phyloP scores from a whole-genome alignment of 2,329 filamentous ascomycete species.

The Talaromyces marneffei region DNA sequence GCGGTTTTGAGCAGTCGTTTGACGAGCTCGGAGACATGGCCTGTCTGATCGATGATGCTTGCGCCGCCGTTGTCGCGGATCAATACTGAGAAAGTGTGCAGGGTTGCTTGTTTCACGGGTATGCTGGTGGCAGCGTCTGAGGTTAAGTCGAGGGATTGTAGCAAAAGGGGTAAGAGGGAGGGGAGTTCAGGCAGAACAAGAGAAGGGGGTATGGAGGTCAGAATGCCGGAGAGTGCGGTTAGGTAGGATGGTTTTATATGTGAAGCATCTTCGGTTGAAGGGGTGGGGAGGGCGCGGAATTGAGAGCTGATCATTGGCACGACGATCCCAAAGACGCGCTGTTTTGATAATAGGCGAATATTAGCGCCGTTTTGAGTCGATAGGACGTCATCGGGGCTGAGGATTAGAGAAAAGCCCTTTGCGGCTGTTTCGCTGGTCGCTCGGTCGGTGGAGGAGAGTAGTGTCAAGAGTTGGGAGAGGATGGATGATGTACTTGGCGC shows the following conservation, averaged over 20 bases:
- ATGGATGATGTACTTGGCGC: slow-evolving; percentile 46
- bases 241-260: slow-evolving; percentile 56
- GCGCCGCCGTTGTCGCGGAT: slow-evolving; percentile 51
- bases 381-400: slow-evolving; percentile 57
- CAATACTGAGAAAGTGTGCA: slow-evolving; percentile 54
- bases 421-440: slow-evolving; percentile 48
- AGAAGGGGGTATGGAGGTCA: slow-evolving; percentile 54
- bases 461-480: slow-evolving; percentile 44
- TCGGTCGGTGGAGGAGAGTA: slow-evolving; percentile 41
- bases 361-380: slow-evolving; percentile 56
- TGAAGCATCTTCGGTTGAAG: slow-evolving; percentile 20
- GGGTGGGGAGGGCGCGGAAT: slow-evolving; percentile 40
- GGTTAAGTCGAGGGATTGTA: slow-evolving; percentile 55
- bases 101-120: slow-evolving; percentile 56
- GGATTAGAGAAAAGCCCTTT: slow-evolving; percentile 53
- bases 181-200: slow-evolving; percentile 56
- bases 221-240: slow-evolving; percentile 56
- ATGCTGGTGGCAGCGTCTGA: background rate
- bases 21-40: slow-evolving; percentile 54
- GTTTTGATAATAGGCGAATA: slow-evolving; percentile 57
- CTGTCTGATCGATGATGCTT: slow-evolving; percentile 45
- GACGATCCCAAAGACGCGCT: slow-evolving; percentile 57
- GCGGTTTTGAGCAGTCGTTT: slow-evolving; percentile 50
- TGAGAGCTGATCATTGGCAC: slow-evolving; percentile 51
- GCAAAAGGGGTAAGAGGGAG: slow-evolving; percentile 53